Evolutionary conservation across 176 grass and related monocot genomes (phyloP), one percentile per base, ranked within the genome.

Genomic region (Canna indica): DNA sequence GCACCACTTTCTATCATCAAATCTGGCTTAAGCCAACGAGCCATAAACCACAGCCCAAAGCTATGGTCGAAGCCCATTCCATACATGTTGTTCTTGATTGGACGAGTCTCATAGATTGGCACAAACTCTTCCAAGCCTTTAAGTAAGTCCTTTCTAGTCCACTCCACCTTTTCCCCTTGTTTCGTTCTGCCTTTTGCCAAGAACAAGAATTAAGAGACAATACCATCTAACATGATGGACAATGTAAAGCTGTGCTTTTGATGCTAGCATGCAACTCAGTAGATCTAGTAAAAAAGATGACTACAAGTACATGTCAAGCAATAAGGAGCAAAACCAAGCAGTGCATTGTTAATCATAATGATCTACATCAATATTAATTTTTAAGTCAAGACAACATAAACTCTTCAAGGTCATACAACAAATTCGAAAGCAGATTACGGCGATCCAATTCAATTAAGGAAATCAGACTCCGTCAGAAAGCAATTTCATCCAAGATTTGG

Each of bases 31-130:
- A 97, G 73, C 88, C 88, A 92, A 44, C 84, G 88, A 39, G 74
- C 64, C 86, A 97, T 92, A 71, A 97, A 97, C 88, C 93, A 97
- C 63, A 97, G 84, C 22, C 88, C 93, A 68, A 97, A 97, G 58
- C 88, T 97, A 72, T 97, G 93, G 52, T 97, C 88, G 44, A 97
- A 92, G 2, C 88, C 84, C 88, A 92, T 97, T 3, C 93, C 93
- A 59, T 87, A 83, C 84, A 83, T 83, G 69, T 97, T 97, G 48
- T 97, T 92, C 79, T 87, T 90, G 64, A 97, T 92, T 17, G 88
- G 93, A 1, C 84, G 93, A 14, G 84, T 82, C 79, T 90, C 83
- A 9, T 97, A 97, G 38, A 97, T 83, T 18, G 84, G 89, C 57
- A 87, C 84, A 71, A 97, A 97, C 72, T 92, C 88, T 73, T 97